phyloP scores from a whole-genome alignment of 805 yeast genomes.

The Maudiozyma saulgeensis region DNA sequence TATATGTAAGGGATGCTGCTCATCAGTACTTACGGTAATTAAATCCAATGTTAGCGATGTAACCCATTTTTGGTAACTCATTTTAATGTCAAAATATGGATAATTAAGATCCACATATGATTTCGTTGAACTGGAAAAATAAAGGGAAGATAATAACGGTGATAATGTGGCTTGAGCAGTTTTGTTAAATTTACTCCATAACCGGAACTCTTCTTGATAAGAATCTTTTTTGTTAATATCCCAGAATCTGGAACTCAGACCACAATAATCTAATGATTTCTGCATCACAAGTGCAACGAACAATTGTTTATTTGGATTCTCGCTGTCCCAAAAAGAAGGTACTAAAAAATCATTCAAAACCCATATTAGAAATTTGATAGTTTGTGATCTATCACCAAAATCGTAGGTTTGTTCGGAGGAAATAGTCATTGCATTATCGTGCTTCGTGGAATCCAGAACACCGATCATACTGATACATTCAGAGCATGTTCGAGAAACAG shows the following conservation, averaged over 20 bases:
- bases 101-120: conserved; percentile 38
- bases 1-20: conserved; percentile 44
- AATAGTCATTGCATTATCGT: conserved; percentile 30
- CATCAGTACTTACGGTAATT: conserved; percentile 33
- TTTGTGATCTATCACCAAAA: conserved; percentile 53
- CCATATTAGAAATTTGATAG: conserved; percentile 50
- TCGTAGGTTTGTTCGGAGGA: conserved; percentile 43
- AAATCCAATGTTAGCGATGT: conserved; percentile 58
- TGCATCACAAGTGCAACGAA: conserved; percentile 86
- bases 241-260: conserved; percentile 32
- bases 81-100: conserved; percentile 54
- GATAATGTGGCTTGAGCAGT: conserved; percentile 61
- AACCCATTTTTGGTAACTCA: conserved; percentile 64
- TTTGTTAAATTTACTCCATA: conserved; percentile 59
- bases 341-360: conserved; percentile 65
- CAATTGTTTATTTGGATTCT: conserved; percentile 75
- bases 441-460: conserved; percentile 54
- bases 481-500: conserved; percentile 52
- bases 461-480: conserved; percentile 70
- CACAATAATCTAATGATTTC: conserved; percentile 61
- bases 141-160: conserved; percentile 68
- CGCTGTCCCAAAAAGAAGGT: conserved; percentile 81
- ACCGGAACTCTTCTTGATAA: conserved; percentile 24
- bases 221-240: conserved; percentile 20
- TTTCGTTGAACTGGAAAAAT: conserved; percentile 47